Evolutionary conservation across 441 rosid genomes (phyloP).

Genomic region (Adansonia gregorii): DNA sequence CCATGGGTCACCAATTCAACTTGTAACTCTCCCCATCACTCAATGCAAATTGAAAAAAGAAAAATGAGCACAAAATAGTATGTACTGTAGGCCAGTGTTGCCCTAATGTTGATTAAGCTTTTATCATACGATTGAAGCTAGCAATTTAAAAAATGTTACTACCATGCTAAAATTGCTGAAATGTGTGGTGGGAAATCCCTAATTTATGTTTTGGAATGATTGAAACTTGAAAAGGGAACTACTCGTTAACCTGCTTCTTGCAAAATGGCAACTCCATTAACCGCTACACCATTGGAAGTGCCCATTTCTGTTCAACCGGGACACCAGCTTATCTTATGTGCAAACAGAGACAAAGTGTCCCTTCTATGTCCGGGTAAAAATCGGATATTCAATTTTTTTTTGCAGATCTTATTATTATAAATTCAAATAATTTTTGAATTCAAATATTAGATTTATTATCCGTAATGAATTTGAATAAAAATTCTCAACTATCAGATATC

Average conservation of each 20-base stretch:
- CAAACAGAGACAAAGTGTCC: neutral
- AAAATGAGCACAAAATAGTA: neutral
- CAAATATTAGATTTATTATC: too few relatives aligned
- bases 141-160: neutral
- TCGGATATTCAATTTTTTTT: too few relatives aligned
- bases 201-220: neutral
- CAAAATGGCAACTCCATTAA: conserved; percentile 18
- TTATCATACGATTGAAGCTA: neutral
- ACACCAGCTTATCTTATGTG: neutral
- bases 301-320: conserved; percentile 20
- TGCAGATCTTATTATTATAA: too few relatives aligned
- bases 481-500: too few relatives aligned
- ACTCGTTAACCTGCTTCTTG: neutral
- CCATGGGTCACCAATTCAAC: conserved; percentile 27
- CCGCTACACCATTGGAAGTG: conserved; percentile 31
- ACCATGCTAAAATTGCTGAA: neutral
- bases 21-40: conserved; percentile 32
- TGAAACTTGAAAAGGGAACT: neutral
- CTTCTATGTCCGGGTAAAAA: neutral
- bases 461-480: too few relatives aligned
- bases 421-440: too few relatives aligned
- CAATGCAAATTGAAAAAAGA: conserved; percentile 29
- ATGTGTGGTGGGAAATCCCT: neutral
- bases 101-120: neutral
- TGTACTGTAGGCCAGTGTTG: neutral